phyloP scores from a whole-genome alignment of 306 rosid genomes.

The Cicer chorassanicum region DNA sequence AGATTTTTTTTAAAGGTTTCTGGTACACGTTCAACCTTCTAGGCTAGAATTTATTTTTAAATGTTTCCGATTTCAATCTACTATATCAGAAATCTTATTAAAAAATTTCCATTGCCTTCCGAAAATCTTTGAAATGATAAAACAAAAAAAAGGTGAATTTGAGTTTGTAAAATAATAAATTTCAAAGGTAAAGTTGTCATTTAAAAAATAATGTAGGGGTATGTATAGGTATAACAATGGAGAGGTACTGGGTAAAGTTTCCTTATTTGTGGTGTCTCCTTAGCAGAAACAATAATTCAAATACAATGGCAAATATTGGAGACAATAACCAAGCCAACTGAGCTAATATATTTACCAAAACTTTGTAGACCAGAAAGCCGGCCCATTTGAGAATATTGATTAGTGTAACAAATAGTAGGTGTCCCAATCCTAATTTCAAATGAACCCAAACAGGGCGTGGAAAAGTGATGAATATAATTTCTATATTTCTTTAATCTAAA shows the following conservation, averaged over 20 bases:
- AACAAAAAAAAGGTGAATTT: no score
- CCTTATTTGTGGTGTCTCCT: conserved; percentile 1
- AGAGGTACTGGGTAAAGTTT: background rate
- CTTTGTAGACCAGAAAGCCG: conserved; percentile 49
- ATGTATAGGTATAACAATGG: no score
- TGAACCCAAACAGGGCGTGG: conserved; percentile 44
- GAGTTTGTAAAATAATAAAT: no score
- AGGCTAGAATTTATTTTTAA: no score
- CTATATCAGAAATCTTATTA: no score
- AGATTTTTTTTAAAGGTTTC: no score
- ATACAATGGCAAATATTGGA: background rate
- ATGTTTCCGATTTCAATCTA: no score
- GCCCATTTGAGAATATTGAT: conserved; percentile 37
- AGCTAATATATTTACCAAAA: conserved; percentile 41
- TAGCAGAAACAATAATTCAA: conserved; percentile 40
- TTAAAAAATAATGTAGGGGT: no score
- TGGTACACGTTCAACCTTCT: no score
- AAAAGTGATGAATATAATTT: conserved; percentile 44
- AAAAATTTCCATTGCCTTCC: accelerated
- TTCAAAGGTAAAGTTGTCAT: no score
- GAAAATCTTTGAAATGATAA: no score
- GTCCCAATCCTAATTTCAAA: conserved; percentile 49
- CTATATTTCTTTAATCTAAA: conserved; percentile 62
- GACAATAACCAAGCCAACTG: conserved; percentile 5
- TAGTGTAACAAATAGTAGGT: conserved; percentile 41